Base-by-base conservation (phyloP, 2,329 filamentous ascomycete species). In the Aspergillus pseudoviridinutans region DNA sequence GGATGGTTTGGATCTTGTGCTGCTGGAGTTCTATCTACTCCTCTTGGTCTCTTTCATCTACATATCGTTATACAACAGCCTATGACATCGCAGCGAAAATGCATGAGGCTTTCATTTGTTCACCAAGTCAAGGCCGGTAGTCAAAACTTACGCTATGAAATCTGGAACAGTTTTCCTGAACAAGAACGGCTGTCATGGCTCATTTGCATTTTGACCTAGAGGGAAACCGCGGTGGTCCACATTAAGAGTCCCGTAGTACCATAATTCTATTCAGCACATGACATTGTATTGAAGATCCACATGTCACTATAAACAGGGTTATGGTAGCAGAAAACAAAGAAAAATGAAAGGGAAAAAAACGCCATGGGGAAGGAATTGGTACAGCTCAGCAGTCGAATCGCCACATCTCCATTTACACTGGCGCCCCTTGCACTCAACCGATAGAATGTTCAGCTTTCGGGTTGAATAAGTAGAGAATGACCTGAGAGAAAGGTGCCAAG, bases 271-370 rank as follows among this genome's bases (percentile, higher is more conserved):
- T 49, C 20, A 49, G 44, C 44, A 52, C 51, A 58, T 38, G 52
- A 51, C 51, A 22, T 27, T 49, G 25, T 25, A 57, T 51, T 24
- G 38, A 46, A 20, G 51, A 64, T 65, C 64, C 59, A 57, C 59
- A 59, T 64, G 64, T 68, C 66, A 69, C 66, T 69, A 68, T 69
- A 69, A 66, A 69, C 64, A 69, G 63, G 38, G 35, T 32, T 20
- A 32, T 44, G 38, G 27, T 38, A 46, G 28, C 59, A 63, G 51
- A 49, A 55, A 47, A 50, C 38, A 51, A 60, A 25, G 56, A 56
- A 51, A 50, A 50, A 58, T 53, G 52, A 57, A 66, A 71, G 51
- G 51, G 66, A 64, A 63, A 58, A 65, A 66, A 74, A 74, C 71
- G 72, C 72, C 70, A 70, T 70, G 63, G 64, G 64, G 59, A 66